Percentiles rank a stretch among this genome's conserved stretches.
Evolutionary conservation across 306 rosid genomes (phyloP).

Genomic region (Cucumis melo): DNA sequence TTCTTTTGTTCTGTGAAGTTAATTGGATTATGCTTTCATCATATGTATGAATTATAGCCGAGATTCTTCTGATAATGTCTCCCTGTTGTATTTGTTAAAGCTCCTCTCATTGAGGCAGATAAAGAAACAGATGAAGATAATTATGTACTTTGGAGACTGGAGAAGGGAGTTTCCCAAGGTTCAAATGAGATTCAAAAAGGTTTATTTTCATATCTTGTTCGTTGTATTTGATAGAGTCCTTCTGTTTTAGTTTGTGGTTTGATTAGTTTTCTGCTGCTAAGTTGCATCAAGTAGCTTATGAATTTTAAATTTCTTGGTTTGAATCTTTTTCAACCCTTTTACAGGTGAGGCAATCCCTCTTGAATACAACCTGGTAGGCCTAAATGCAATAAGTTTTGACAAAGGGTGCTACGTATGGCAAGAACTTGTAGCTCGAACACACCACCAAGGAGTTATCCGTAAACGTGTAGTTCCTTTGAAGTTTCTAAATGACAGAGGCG

Average conservation of each 20-base stretch:
- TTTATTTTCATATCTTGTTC: constrained; percentile 4
- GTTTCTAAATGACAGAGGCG: constrained; percentile 39
- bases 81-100: constrained; percentile 24
- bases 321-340: neutral
- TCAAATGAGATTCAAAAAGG: constrained; percentile 84
- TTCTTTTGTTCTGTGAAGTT: neutral
- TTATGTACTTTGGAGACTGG: constrained; percentile 61
- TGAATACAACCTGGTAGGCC: constrained; percentile 80
- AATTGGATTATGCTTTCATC: neutral
- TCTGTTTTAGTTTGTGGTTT: neutral
- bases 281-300: neutral
- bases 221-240: neutral
- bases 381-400: constrained; percentile 86
- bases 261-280: neutral
- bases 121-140: constrained; percentile 74
- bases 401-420: constrained; percentile 95
- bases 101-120: constrained; percentile 67
- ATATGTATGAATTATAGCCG: neutral
- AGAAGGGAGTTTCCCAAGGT: constrained; percentile 84
- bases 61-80: neutral
- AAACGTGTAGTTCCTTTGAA: constrained; percentile 65
- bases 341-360: constrained; percentile 85
- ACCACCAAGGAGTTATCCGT: constrained; percentile 79
- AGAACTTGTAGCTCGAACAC: constrained; percentile 80
- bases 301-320: neutral